phyloP scores from a whole-genome alignment of 371 early-diverging fungal genomes.

The Thermomucor indicae-seudaticae region DNA sequence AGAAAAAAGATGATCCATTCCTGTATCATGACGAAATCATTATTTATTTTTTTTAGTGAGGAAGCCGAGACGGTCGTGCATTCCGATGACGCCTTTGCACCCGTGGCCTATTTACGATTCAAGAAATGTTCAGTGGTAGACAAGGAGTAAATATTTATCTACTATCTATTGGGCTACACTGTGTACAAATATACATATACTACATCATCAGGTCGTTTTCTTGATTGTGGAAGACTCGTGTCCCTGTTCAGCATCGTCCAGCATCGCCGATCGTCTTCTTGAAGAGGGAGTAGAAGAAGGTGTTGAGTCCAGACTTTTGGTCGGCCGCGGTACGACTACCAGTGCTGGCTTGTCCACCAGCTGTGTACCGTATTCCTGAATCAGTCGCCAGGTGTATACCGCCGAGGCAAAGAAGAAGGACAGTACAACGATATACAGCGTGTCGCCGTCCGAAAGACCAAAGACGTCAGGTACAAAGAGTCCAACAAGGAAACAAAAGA shows the following conservation, averaged over 20 bases:
- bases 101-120: conserved; percentile 76
- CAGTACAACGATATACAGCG: conserved; percentile 19
- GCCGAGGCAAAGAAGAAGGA: conserved; percentile 31
- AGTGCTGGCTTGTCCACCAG: conserved; percentile 46
- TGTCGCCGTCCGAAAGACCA: conserved; percentile 17
- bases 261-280: conserved; percentile 3
- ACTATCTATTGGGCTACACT: neutral
- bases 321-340: conserved; percentile 6
- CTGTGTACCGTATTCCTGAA: conserved; percentile 32
- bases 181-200: neutral
- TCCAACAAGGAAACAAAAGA: conserved; percentile 15
- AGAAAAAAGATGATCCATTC: neutral
- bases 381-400: conserved; percentile 25
- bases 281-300: no score
- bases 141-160: conserved; percentile 27
- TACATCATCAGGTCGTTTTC: conserved; percentile 26
- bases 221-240: conserved; percentile 35
- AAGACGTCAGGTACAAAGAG: conserved; percentile 24
- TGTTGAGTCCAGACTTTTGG: neutral
- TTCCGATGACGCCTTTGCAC: conserved; percentile 81
- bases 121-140: conserved; percentile 54
- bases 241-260: conserved; percentile 38
- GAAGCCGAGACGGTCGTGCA: conserved; percentile 73
- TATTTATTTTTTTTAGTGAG: conserved; percentile 74
- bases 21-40: no score